phyloP scores from a whole-genome alignment of 176 grass and related monocot genomes.

The Rhynchospora breviuscula region DNA sequence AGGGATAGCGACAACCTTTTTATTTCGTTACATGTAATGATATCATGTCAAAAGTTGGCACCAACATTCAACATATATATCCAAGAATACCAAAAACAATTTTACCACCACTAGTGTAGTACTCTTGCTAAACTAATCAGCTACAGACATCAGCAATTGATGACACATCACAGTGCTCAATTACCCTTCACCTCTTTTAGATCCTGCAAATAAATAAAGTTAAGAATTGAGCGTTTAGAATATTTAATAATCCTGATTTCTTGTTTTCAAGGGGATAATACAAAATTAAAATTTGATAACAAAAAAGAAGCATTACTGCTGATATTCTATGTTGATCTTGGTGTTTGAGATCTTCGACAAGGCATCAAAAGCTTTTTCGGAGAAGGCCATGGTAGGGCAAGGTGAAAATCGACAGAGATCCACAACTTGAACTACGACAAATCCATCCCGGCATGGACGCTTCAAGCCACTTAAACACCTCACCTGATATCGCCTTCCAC shows the following conservation, averaged over 20 bases:
- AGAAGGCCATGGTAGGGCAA: constrained; percentile 35
- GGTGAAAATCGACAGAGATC: constrained; percentile 22
- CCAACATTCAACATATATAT: not conserved
- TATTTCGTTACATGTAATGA: not conserved
- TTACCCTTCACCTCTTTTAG: not conserved
- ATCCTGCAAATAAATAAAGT: constrained; percentile 1
- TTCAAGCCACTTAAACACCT: constrained; percentile 35
- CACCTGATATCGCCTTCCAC: constrained; percentile 37
- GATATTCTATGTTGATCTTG: constrained; percentile 43
- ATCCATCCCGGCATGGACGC: constrained; percentile 35
- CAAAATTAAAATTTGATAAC: not conserved
- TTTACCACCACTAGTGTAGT: not conserved
- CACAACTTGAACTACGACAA: constrained; percentile 29
- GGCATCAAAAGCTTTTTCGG: constrained; percentile 28
- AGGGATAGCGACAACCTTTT: no score
- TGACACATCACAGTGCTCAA: not conserved
- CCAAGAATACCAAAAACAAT: not conserved
- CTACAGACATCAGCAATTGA: not conserved
- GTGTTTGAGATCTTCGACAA: constrained; percentile 29
- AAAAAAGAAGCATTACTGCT: constrained; percentile 18
- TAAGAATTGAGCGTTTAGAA: not conserved
- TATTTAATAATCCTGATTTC: not conserved
- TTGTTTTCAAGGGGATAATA: not conserved
- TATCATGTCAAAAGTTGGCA: not conserved
- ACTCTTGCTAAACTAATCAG: not conserved